Evolutionary conservation across 139 green algal species (phyloP).

Genomic region (Choricystis sp.): DNA sequence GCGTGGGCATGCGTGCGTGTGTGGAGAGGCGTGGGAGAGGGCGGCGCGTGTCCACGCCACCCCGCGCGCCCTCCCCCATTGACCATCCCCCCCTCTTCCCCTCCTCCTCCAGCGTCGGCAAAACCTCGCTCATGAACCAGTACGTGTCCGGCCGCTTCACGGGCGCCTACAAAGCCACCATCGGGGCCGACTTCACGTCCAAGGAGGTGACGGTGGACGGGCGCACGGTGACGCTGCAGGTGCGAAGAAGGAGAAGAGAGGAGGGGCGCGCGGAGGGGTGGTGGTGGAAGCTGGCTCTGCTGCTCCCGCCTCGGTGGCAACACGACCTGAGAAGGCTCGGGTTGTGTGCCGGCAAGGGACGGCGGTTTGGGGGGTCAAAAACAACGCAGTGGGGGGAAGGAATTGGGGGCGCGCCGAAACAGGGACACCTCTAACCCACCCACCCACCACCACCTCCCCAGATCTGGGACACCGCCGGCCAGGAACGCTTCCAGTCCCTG

Average conservation of each 20-base stretch:
- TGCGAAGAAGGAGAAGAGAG: slow-evolving; percentile 6
- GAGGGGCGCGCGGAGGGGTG: too few species aligned
- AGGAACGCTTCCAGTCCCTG: slow-evolving; percentile 94
- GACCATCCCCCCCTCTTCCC: not conserved
- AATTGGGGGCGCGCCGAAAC: too few species aligned
- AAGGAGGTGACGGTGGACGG: slow-evolving; percentile 98
- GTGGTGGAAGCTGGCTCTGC: too few species aligned
- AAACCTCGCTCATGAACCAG: slow-evolving; percentile 98
- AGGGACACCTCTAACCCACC: not conserved
- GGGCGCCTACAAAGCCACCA: slow-evolving; percentile 98
- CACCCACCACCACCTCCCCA: slow-evolving; percentile 14
- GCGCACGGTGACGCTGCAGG: slow-evolving; percentile 91
- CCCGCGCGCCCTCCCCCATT: not conserved
- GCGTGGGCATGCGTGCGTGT: slow-evolving; percentile 3
- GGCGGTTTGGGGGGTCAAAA: too few species aligned
- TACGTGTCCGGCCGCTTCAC: slow-evolving; percentile 99
- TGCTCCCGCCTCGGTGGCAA: too few species aligned
- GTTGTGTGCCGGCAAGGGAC: too few species aligned
- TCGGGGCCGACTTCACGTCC: slow-evolving; percentile 96
- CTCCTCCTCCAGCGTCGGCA: slow-evolving; percentile 64
- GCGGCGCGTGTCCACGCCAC: not conserved
- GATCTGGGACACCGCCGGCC: slow-evolving; percentile 98
- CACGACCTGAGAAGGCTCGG: too few species aligned
- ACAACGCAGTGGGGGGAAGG: too few species aligned
- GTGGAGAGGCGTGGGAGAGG: not conserved